A percentile compares a stretch with the other conserved stretches of the same genome.
Evolutionary conservation across 306 rosid species (phyloP).

Genomic region (Casuarina equisetifolia): DNA sequence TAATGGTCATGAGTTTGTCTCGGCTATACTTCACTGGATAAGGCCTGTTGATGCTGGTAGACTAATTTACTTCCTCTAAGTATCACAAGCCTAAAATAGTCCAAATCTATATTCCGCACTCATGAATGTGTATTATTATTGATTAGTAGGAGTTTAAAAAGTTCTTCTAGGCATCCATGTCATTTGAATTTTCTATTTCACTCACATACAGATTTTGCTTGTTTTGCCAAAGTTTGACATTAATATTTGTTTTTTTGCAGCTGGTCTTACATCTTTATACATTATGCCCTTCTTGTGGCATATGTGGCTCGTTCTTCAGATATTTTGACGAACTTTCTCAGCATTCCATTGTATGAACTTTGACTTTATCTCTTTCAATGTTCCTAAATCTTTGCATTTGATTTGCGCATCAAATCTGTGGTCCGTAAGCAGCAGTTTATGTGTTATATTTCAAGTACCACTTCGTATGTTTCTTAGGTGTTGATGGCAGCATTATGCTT

Average conservation of each 20-base stretch:
- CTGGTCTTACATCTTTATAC: conserved; percentile 84
- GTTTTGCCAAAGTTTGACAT: conserved; percentile 17
- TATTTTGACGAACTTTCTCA: conserved; percentile 64
- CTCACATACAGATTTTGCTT: not conserved
- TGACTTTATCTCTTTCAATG: conserved; percentile 18
- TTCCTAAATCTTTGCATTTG: not conserved
- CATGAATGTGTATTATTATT: not conserved
- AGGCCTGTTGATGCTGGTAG: not conserved
- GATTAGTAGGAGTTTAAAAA: not conserved
- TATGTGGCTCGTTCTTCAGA: conserved; percentile 75
- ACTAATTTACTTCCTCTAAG: not conserved
- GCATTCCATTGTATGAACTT: conserved; percentile 58
- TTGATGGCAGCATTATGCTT: conserved; percentile 53
- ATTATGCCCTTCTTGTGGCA: conserved; percentile 78
- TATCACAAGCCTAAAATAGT: not conserved
- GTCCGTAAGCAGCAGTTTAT: conserved; percentile 5
- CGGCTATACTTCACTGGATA: not conserved
- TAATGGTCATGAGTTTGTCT: not conserved
- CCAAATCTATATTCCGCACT: not conserved
- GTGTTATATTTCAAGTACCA: conserved; percentile 22
- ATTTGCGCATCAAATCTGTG: conserved; percentile 12
- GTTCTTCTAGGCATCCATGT: not conserved
- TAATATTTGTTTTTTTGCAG: conserved; percentile 53
- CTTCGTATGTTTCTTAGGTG: conserved; percentile 32
- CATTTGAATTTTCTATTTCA: not conserved